phyloP scores from a whole-genome alignment of 805 yeast species.

The Cyberlindnera americana region DNA sequence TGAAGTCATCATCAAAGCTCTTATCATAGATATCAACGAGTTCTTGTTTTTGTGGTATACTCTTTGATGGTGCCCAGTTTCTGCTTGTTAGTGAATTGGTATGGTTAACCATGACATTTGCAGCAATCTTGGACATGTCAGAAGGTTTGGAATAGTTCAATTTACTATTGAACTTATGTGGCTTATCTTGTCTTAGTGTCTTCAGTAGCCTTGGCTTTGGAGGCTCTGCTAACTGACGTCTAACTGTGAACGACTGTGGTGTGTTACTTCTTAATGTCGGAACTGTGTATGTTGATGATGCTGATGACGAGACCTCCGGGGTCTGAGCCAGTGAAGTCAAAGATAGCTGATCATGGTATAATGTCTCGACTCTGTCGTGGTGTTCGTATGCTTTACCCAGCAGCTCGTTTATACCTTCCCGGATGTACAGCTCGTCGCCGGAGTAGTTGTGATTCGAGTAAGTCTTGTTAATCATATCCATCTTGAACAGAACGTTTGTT shows the following conservation, averaged over 20 bases:
- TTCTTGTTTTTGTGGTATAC: slow-evolving; percentile 18
- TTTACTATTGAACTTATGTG: slow-evolving; percentile 15
- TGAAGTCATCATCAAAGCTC: slow-evolving; percentile 24
- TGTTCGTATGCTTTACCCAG: slow-evolving; percentile 32
- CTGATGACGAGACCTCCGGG: neutral
- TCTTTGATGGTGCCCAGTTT: slow-evolving; percentile 27
- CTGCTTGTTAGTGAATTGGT: slow-evolving; percentile 4
- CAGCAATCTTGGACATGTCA: slow-evolving; percentile 28
- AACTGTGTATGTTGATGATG: slow-evolving; percentile 11
- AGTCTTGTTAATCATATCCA: slow-evolving; percentile 49
- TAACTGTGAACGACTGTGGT: slow-evolving; percentile 27
- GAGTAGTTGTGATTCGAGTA: slow-evolving; percentile 32
- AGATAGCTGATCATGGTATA: slow-evolving; percentile 12
- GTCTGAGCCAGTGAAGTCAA: neutral
- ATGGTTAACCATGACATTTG: slow-evolving; percentile 15
- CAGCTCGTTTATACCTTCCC: slow-evolving; percentile 27
- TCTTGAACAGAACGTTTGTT: slow-evolving; percentile 51
- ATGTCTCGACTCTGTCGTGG: slow-evolving; percentile 33
- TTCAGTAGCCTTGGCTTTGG: slow-evolving; percentile 29
- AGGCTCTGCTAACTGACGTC: slow-evolving; percentile 21
- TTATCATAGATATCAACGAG: slow-evolving; percentile 21
- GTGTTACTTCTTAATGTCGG: slow-evolving; percentile 22
- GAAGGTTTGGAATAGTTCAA: slow-evolving; percentile 16
- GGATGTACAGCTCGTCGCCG: slow-evolving; percentile 43
- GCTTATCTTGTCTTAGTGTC: slow-evolving; percentile 31